phyloP scores from a whole-genome alignment of 768 basidiomycete species.

The Hemileccinum impolitum region DNA sequence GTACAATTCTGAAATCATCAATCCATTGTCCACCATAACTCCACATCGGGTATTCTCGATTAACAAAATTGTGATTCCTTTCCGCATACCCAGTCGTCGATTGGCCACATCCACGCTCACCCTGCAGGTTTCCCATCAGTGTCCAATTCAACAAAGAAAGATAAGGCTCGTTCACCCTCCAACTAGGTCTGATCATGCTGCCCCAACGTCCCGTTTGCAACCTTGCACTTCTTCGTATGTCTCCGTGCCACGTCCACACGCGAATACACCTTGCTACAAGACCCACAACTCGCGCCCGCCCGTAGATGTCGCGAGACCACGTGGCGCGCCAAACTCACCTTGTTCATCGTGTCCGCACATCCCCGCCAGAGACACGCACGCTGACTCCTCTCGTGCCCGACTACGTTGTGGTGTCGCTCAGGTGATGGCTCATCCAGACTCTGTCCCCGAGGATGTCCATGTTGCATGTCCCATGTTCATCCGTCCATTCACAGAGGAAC shows the following conservation, averaged over 20 bases:
- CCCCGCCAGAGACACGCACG: conserved; percentile 21
- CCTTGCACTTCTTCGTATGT: conserved; percentile 27
- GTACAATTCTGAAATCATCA: background rate
- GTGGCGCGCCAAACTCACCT: conserved; percentile 25
- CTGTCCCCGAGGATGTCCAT: conserved; percentile 16
- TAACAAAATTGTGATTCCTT: background rate
- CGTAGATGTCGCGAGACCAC: conserved; percentile 22
- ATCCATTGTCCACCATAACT: background rate
- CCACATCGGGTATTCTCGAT: background rate
- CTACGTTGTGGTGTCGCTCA: conserved; percentile 17
- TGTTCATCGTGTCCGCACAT: conserved; percentile 25
- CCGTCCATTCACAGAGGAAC: conserved; percentile 21
- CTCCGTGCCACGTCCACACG: conserved; percentile 24
- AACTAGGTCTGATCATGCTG: conserved; percentile 3
- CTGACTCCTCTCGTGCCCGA: conserved; percentile 16
- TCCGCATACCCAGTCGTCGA: background rate
- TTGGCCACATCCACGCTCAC: background rate
- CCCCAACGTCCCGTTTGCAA: conserved; percentile 10
- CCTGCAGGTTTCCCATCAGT: background rate
- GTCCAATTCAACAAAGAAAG: background rate
- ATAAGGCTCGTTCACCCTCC: background rate
- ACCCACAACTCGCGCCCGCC: conserved; percentile 17
- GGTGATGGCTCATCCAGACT: conserved; percentile 25
- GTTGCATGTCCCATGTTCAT: conserved; percentile 18
- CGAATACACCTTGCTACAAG: conserved; percentile 26